Base-by-base conservation (phyloP, 2,329 filamentous ascomycete species). In the Aspergillus tanneri region DNA sequence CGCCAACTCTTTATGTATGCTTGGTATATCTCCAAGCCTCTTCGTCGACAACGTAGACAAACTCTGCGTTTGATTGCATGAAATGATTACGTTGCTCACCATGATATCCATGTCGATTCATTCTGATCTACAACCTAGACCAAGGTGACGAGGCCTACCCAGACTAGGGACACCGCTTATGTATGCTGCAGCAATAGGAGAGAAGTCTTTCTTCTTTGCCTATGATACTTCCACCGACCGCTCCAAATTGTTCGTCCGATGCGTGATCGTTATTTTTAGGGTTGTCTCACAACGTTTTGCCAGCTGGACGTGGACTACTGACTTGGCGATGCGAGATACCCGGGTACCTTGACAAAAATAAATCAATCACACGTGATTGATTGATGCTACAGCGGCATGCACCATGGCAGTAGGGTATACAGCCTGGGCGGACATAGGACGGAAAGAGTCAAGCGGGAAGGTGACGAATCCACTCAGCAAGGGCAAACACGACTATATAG, bases 401-500 rank as follows among this genome's bases (percentile, higher is more conserved):
- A 34, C n/a, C 9, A 37, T 25, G 22, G 30, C 30, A 34, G 10
- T 23, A 30, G 21, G 23, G 36, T 36, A 44, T 44, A 36, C 16
- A 22, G 25, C 22, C 28, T 34, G 4, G 12, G 42, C 23, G 32
- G 32, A 27, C 42, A 27, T 44, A 16, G 18, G 8, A 34, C 16
- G 7, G 30, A 34, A 18, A 14, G 8, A 34, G 19, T 10, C 8
- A 34, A 18, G n/a, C 11, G 7, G 14, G 8, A 24, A 6, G 18
- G 12, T 14, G n/a, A 22, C 22, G 11, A 23, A 18, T 35, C n/a
- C 24, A 23, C 11, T 32, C 10, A 16, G 9, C 12, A 10, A 19
- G 18, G 16, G 32, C 25, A 43, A 42, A 25, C 9, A 19, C 9
- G 12, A 47, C 37, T 62, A 65, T 38, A 67, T 60, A 0, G 83